These are phyloP conservation scores for Hanseniaspora meyeri DNA, from an alignment of 805 yeast genomes.

Conservation along the genomic window DNA sequence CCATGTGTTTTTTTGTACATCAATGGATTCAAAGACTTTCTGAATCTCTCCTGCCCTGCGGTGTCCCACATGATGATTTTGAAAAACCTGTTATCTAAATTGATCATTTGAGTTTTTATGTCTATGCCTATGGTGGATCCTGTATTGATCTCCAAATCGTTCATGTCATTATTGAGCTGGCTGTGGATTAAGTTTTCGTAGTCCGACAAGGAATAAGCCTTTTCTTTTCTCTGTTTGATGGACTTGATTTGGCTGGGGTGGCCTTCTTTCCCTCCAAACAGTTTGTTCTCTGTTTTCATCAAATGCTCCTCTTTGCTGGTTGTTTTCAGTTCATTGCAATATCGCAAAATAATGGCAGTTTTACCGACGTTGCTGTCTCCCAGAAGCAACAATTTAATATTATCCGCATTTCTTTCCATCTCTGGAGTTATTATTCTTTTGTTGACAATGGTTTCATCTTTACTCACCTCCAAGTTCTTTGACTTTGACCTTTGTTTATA, in stretches of 20 bases:
- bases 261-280: not conserved
- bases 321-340: constrained; percentile 28
- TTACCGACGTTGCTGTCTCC: constrained; percentile 42
- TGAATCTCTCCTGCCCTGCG: constrained; percentile 40
- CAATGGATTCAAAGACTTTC: constrained; percentile 35
- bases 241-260: not conserved
- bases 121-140: constrained; percentile 38
- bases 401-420: constrained; percentile 14
- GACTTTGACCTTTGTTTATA: constrained; percentile 11
- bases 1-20: constrained; percentile 38
- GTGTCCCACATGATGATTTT: constrained; percentile 40
- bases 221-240: constrained; percentile 10
- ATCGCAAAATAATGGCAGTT: constrained; percentile 34
- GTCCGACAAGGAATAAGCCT: constrained; percentile 26
- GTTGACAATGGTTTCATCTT: not conserved
- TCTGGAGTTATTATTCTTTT: constrained; percentile 4
- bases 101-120: constrained; percentile 33
- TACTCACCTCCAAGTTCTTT: not conserved
- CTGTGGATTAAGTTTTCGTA: constrained; percentile 27
- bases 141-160: constrained; percentile 21
- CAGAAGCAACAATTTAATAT: constrained; percentile 30
- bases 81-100: constrained; percentile 34
- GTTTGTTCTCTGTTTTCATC: not conserved
- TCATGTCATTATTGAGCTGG: constrained; percentile 22
- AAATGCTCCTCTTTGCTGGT: constrained; percentile 5